A percentile compares a stretch with the other conserved stretches of the same genome.
phyloP scores from a whole-genome alignment of 306 rosid genomes.

The Dalbergia oliveri region DNA sequence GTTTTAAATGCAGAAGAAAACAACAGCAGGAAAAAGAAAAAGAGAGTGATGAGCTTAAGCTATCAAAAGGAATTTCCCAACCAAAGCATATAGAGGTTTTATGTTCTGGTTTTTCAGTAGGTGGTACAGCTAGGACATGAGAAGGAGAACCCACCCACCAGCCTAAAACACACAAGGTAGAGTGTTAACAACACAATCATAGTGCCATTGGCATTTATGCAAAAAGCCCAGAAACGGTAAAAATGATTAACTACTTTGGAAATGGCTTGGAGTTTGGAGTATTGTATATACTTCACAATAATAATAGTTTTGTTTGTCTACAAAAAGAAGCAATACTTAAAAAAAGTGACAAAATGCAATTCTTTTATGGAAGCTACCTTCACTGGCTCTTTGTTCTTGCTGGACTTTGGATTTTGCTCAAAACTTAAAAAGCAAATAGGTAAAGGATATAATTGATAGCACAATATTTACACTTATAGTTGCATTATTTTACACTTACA shows the following conservation, averaged over 20 bases:
- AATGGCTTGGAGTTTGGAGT: conserved; percentile 15
- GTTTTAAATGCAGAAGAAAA: conserved; percentile 9
- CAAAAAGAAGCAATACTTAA: conserved; percentile 8
- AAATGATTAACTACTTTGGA: conserved; percentile 17
- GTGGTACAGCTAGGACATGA: conserved; percentile 51
- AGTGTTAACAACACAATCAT: conserved; percentile 6
- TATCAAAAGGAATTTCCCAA: conserved; percentile 36
- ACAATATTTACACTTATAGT: background rate
- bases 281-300: background rate
- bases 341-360: conserved; percentile 27
- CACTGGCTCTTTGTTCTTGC: background rate
- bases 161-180: conserved; percentile 49
- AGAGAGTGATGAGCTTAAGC: background rate
- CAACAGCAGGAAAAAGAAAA: conserved; percentile 41
- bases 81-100: conserved; percentile 40
- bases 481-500: background rate
- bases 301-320: conserved; percentile 24
- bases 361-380: conserved; percentile 20
- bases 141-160: conserved; percentile 60
- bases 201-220: background rate
- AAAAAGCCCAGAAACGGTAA: conserved; percentile 39
- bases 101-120: conserved; percentile 25
- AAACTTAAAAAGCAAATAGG: conserved; percentile 1
- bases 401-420: conserved; percentile 44
- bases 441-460: conserved; percentile 51